Percentiles rank a stretch among this genome's conserved stretches.
These are phyloP conservation scores for Marasmius sp. DNA, from an alignment of 1,284 basidiomycete species.

Conservation along the genomic window DNA sequence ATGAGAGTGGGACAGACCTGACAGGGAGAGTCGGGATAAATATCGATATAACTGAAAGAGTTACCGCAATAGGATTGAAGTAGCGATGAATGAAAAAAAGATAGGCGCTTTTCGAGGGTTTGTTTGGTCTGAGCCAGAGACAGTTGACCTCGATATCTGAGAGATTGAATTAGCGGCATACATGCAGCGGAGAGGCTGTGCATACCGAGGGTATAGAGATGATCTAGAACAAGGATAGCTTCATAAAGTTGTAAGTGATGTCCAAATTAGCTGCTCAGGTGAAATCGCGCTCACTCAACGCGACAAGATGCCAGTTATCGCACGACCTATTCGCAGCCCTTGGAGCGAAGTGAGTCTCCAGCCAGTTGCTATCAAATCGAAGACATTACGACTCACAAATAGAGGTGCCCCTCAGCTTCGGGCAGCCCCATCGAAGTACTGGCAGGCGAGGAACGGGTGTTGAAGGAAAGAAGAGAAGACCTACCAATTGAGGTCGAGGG, in stretches of 20 bases:
- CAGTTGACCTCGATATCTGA: background rate
- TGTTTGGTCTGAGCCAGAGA: background rate
- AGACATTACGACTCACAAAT: no score
- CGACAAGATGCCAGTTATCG: background rate
- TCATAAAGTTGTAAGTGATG: background rate
- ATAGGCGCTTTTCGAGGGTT: background rate
- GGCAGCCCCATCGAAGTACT: no score
- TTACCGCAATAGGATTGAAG: background rate
- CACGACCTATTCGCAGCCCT: no score
- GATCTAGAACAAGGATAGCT: background rate
- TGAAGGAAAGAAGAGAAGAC: no score
- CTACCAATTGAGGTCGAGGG: no score
- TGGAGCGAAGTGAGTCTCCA: no score
- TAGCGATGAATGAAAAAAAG: conserved; percentile 1
- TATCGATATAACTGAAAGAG: background rate
- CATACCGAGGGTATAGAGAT: background rate
- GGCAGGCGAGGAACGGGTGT: no score
- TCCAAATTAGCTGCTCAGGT: background rate
- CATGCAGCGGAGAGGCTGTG: background rate
- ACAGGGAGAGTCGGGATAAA: background rate
- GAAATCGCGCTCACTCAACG: background rate
- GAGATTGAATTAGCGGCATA: background rate
- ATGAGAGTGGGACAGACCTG: background rate
- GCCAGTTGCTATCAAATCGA: no score
- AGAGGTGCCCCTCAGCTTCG: no score